These are phyloP conservation scores for Psidium guajava DNA, from an alignment of 345 rosid genomes.

Conservation along the genomic window DNA sequence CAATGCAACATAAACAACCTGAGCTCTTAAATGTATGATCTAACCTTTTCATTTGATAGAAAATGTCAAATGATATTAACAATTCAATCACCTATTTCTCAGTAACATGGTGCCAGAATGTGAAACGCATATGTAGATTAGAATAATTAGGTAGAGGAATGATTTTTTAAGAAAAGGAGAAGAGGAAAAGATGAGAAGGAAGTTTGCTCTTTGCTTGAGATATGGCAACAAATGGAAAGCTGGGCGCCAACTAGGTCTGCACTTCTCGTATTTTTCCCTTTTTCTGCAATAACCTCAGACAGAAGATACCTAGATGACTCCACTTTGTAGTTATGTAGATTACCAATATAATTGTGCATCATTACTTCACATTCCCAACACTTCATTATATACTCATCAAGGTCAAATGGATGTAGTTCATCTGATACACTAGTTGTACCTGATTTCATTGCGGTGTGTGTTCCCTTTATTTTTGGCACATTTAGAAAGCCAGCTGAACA, in stretches of 20 bases:
- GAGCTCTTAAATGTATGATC: neutral
- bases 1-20: neutral
- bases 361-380: neutral
- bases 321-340: neutral
- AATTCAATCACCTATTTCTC: neutral
- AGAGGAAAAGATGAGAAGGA: neutral
- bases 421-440: slow-evolving; percentile 20
- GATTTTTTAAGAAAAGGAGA: neutral
- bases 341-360: neutral
- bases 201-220: neutral
- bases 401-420: neutral
- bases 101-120: neutral
- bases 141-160: neutral
- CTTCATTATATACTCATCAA: neutral
- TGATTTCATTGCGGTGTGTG: slow-evolving; percentile 99
- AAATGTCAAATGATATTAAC: neutral
- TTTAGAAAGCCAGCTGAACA: slow-evolving; percentile 96
- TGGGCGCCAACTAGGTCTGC: neutral
- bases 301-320: neutral
- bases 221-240: neutral
- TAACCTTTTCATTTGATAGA: neutral
- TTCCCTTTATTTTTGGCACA: slow-evolving; percentile 96
- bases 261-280: neutral
- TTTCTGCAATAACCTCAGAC: neutral
- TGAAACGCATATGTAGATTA: neutral